Conservation (phyloP, 257 asterid genomes). For the Nicotiana obtusifolia region DNA sequence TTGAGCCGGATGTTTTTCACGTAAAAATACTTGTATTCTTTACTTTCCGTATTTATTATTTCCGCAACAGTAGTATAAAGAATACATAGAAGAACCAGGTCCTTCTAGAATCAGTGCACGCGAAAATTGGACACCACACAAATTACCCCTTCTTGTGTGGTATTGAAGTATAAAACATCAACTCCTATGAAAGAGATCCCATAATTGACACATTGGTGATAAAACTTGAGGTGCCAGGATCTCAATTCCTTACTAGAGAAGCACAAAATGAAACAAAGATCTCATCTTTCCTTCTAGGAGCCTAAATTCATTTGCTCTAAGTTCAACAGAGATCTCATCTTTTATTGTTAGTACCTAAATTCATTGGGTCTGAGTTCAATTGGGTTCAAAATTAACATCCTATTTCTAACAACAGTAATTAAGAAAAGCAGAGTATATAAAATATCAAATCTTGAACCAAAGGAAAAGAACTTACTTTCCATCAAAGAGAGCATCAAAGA, state of each 20-base stretch:
- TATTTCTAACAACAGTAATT: neutral
- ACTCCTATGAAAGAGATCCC: neutral
- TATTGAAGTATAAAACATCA: no score
- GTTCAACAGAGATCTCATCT: neutral
- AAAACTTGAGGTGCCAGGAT: neutral
- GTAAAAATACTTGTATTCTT: no score
- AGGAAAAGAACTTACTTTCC: conserved; percentile 35
- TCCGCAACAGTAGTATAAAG: no score
- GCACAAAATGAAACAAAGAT: neutral
- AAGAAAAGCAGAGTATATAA: neutral
- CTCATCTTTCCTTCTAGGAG: neutral
- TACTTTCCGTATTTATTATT: no score
- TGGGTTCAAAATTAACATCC: neutral
- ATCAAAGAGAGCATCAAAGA: conserved; percentile 59
- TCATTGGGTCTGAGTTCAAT: neutral
- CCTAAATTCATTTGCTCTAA: neutral
- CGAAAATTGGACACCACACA: no score
- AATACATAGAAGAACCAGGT: no score
- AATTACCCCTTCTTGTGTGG: no score
- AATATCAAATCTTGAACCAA: neutral
- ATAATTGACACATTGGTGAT: neutral
- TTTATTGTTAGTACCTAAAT: neutral
- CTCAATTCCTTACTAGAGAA: neutral
- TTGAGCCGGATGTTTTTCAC: no score
- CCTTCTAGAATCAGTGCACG: no score